Conservation (phyloP, 805 yeast genomes). For the Tetrapisispora phaffii region DNA sequence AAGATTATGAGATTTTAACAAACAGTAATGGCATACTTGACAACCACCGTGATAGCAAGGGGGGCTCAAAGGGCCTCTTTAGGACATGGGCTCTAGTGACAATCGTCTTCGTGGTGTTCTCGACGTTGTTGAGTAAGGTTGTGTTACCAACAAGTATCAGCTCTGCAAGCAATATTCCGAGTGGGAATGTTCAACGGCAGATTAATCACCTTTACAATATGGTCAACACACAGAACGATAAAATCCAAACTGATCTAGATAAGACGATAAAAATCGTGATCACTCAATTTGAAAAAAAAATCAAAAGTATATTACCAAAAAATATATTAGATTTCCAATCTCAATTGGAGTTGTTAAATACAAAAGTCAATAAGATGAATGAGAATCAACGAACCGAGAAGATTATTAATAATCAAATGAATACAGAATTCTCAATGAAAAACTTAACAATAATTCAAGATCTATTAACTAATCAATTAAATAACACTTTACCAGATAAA, state of each 20-base stretch:
- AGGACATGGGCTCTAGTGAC: neutral
- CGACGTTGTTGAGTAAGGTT: neutral
- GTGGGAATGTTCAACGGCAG: conserved; percentile 16
- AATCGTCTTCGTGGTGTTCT: neutral
- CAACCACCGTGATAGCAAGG: too few relatives aligned
- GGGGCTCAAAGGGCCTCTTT: too few relatives aligned
- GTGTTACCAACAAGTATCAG: neutral
- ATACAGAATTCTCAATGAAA: conserved; percentile 8
- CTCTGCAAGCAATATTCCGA: conserved; percentile 7
- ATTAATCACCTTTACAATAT: conserved; percentile 24
- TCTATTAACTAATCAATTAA: conserved; percentile 12
- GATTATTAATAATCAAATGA: neutral
- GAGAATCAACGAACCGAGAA: neutral
- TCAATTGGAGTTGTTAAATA: conserved; percentile 16
- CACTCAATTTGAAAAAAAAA: conserved; percentile 26
- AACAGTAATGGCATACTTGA: too few relatives aligned
- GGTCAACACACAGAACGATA: conserved; percentile 17
- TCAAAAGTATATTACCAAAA: conserved; percentile 22
- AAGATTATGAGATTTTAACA: neutral
- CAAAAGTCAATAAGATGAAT: conserved; percentile 12
- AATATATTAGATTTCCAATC: conserved; percentile 18
- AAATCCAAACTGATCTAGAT: conserved; percentile 21
- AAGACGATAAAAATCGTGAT: conserved; percentile 22
- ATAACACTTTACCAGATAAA: conserved; percentile 20
- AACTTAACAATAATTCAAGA: conserved; percentile 21